Evolutionary conservation across 2,329 filamentous ascomycete species (phyloP), one percentile per base, ranked within the genome.

Genomic region (Mariannaea sp.): DNA sequence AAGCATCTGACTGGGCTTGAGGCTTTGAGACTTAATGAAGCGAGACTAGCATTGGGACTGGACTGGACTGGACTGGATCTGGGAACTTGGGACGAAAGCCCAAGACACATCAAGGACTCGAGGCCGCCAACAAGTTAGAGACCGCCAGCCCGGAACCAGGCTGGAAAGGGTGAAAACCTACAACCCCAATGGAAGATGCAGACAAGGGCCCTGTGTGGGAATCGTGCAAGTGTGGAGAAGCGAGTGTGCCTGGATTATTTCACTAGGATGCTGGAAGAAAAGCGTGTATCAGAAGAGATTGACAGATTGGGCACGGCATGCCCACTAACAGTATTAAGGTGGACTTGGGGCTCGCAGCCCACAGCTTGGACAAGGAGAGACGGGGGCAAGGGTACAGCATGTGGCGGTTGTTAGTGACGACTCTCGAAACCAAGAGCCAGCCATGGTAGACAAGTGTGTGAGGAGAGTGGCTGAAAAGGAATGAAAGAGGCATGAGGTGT

Each of bases 211-310:
- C 43, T 48, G 52, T 49, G 55, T 46, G 54, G 61, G 59, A 55
- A 56, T 60, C 53, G 58, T 62, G 50, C 57, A 59, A 62, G 64
- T 59, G 75, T 78, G 74, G 75, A 76, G 76, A 69, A 71, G 67
- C 64, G 56, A 68, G 58, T 66, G 68, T 65, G 65, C 71, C 70
- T 73, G 71, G 66, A 66, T 71, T 73, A 75, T 75, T 74, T 73
- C 63, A 73, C 74, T 75, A 74, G 56, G 56, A 53, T 53, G 47
- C 48, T 47, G 52, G 45, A 57, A 47, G 43, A 54, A 46, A 66
- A 62, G 72, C 70, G 71, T 73, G 73, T 75, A 73, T 75, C 74
- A 75, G 72, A 73, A 70, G 69, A 73, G 71, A 74, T 63, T 58
- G 62, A 64, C 61, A 61, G 59, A 60, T 63, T 60, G 50, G 52